Evolutionary conservation across 345 rosid genomes (phyloP).

Genomic region (Salix caprea): DNA sequence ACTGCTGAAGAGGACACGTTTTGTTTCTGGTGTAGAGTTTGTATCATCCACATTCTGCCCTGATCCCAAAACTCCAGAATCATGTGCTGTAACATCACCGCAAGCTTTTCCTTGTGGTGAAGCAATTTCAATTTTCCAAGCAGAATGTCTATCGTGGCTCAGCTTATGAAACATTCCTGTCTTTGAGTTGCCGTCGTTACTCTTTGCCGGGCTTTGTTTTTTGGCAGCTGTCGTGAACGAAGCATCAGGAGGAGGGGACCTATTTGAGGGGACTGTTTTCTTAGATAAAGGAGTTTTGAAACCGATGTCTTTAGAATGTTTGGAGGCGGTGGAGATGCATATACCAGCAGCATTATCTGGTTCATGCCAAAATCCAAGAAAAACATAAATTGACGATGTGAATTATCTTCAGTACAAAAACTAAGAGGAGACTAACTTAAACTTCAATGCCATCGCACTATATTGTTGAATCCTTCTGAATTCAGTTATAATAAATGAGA

Average conservation of each 20-base stretch:
- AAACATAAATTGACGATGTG: constrained; percentile 5
- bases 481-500: not conserved
- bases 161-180: constrained; percentile 12
- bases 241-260: constrained; percentile 51
- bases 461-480: not conserved
- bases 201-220: constrained; percentile 37
- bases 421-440: not conserved
- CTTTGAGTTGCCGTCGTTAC: constrained; percentile 30
- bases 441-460: not conserved
- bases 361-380: constrained; percentile 17
- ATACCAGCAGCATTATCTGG: constrained; percentile 52
- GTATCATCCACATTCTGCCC: constrained; percentile 22
- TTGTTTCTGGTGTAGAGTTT: constrained; percentile 39
- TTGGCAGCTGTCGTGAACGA: constrained; percentile 33
- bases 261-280: constrained; percentile 49
- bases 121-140: constrained; percentile 35
- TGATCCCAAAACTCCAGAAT: constrained; percentile 19
- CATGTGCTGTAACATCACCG: constrained; percentile 24
- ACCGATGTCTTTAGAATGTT: constrained; percentile 41
- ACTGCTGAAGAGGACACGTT: constrained; percentile 38
- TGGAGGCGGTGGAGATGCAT: constrained; percentile 42
- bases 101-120: constrained; percentile 18
- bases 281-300: constrained; percentile 39
- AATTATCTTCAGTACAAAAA: not conserved
- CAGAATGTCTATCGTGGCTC: constrained; percentile 29